Percentiles rank a stretch among this genome's conserved stretches.
phyloP scores from a whole-genome alignment of 2,329 filamentous ascomycete species.

The Emergomyces orientalis region DNA sequence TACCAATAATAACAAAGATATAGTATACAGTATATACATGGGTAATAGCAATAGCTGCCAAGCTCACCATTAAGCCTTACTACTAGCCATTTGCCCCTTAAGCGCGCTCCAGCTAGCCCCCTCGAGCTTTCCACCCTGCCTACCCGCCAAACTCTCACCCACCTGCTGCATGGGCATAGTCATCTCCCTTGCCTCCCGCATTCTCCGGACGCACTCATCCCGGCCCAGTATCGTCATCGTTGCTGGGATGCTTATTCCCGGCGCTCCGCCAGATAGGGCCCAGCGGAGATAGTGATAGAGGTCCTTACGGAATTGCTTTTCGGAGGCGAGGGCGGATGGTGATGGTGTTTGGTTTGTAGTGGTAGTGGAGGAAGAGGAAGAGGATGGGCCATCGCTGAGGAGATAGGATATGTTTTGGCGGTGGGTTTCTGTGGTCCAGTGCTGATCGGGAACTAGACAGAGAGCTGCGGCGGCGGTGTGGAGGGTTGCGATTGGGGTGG shows the following conservation, averaged over 20 bases:
- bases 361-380: background rate
- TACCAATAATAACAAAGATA: background rate
- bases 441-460: conserved; percentile 31
- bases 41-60: background rate
- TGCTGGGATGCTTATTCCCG: conserved; percentile 46
- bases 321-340: conserved; percentile 20
- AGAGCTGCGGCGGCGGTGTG: conserved; percentile 38
- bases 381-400: background rate
- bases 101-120: background rate
- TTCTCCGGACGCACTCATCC: conserved; percentile 40
- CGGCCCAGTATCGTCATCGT: conserved; percentile 49
- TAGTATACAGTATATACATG: background rate
- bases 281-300: conserved; percentile 50
- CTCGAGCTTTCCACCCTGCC: conserved; percentile 12
- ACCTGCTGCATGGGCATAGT: conserved; percentile 21
- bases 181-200: conserved; percentile 33
- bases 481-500: conserved; percentile 30
- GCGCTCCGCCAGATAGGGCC: conserved; percentile 44
- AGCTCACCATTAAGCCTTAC: background rate
- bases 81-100: background rate
- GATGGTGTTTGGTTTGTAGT: background rate
- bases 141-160: conserved; percentile 7
- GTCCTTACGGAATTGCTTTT: conserved; percentile 36
- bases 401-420: conserved; percentile 29
- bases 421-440: conserved; percentile 35